Conservation (phyloP, 139 green algal species). For the Dunaliella sp. region DNA sequence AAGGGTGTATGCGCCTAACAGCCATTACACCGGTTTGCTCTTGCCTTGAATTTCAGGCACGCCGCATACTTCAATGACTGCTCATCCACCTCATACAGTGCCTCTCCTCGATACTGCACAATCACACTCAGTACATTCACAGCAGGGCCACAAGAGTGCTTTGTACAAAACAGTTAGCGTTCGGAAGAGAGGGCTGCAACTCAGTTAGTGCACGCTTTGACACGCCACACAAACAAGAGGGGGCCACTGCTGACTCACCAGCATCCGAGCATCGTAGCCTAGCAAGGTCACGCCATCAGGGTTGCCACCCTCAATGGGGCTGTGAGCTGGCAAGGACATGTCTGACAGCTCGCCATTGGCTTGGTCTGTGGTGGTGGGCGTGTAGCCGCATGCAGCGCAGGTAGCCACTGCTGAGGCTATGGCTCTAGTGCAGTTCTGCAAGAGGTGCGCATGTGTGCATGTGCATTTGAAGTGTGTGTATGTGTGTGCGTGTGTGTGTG, state of each 20-base stretch:
- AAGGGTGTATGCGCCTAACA: too few species aligned
- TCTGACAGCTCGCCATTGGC: not conserved
- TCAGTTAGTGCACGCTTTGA: too few species aligned
- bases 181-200: too few species aligned
- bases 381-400: not conserved
- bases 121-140: too few species aligned
- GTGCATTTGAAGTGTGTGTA: not conserved
- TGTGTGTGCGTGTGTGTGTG: not conserved
- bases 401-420: not conserved
- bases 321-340: not conserved
- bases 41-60: too few species aligned
- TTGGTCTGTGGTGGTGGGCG: not conserved
- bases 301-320: not conserved
- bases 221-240: too few species aligned
- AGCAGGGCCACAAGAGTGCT: too few species aligned
- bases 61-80: too few species aligned
- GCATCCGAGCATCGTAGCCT: slow-evolving; percentile 17
- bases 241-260: not conserved
- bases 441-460: not conserved
- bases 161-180: too few species aligned
- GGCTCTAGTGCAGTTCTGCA: not conserved
- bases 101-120: too few species aligned
- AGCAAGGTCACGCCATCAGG: not conserved
- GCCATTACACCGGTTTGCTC: too few species aligned
- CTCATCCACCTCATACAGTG: too few species aligned